phyloP scores from a whole-genome alignment of 345 rosid species.

The Melaleuca alternifolia region DNA sequence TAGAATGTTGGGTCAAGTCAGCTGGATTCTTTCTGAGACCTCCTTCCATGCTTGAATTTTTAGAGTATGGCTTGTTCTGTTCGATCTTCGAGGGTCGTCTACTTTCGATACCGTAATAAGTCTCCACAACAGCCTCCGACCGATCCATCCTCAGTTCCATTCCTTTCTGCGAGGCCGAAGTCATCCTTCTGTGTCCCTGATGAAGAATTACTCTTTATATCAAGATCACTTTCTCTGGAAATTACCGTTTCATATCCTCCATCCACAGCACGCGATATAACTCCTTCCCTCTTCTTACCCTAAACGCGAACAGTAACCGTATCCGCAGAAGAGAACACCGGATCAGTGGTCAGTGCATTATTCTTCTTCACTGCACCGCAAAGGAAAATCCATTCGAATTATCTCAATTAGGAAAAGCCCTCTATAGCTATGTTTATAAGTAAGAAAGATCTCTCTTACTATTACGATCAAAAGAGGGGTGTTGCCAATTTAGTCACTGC shows the following conservation, averaged over 20 bases:
- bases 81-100: not conserved
- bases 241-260: not conserved
- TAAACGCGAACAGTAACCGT: not conserved
- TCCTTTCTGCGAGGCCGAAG: not conserved
- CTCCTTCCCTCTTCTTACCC: not conserved
- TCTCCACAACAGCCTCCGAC: not conserved
- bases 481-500: not conserved
- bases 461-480: not conserved
- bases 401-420: not conserved
- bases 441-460: not conserved
- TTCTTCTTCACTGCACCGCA: not conserved
- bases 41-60: not conserved
- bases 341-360: not conserved
- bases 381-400: not conserved
- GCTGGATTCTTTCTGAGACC: not conserved
- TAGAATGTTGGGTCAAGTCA: not conserved
- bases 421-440: not conserved
- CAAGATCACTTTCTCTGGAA: not conserved
- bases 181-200: too few species aligned
- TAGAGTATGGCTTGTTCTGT: not conserved
- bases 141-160: too few species aligned
- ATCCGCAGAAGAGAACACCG: not conserved
- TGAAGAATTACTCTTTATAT: not conserved
- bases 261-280: not conserved
- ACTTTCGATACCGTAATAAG: not conserved